A percentile compares a stretch with the other conserved stretches of the same genome.
Conservation (phyloP, 495 filamentous ascomycete genomes). For the Thozetella sp. region DNA sequence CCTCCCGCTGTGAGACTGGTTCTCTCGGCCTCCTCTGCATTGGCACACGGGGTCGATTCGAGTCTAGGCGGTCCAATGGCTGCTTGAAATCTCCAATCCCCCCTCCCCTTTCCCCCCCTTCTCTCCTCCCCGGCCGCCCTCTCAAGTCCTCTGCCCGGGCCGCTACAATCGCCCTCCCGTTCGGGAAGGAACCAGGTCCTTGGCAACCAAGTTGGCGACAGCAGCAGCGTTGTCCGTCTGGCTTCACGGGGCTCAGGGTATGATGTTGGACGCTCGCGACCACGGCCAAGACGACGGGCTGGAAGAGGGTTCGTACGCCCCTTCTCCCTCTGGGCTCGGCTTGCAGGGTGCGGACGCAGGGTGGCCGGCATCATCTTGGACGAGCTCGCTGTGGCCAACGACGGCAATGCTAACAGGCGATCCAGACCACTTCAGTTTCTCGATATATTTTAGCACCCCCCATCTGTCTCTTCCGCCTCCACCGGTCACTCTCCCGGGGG, state of each 20-base stretch:
- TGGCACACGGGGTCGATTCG: slow-evolving; percentile 1
- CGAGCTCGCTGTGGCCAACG: not conserved
- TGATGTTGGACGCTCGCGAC: slow-evolving; percentile 6
- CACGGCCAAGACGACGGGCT: not conserved
- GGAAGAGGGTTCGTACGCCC: not conserved
- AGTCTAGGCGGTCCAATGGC: slow-evolving; percentile 12
- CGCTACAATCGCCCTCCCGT: not conserved
- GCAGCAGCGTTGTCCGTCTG: slow-evolving; percentile 10
- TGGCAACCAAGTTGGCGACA: slow-evolving; percentile 10
- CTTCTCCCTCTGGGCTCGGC: not conserved
- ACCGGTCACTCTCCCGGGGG: not conserved
- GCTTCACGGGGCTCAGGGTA: slow-evolving; percentile 8
- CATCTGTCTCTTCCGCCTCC: no score
- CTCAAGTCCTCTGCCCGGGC: not conserved
- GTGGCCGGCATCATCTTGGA: not conserved
- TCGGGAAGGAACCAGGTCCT: slow-evolving; percentile 12
- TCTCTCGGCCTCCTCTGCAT: not conserved
- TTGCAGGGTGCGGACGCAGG: not conserved
- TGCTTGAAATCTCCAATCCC: slow-evolving; percentile 8
- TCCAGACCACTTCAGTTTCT: not conserved
- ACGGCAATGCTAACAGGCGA: not conserved
- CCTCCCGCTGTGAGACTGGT: not conserved
- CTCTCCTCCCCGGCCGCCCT: no score
- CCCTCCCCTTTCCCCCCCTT: slow-evolving; percentile 2
- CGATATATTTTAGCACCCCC: not conserved